Base-by-base conservation (phyloP, 1,284 basidiomycete species). In the Erythrobasidium hasegawianum region DNA sequence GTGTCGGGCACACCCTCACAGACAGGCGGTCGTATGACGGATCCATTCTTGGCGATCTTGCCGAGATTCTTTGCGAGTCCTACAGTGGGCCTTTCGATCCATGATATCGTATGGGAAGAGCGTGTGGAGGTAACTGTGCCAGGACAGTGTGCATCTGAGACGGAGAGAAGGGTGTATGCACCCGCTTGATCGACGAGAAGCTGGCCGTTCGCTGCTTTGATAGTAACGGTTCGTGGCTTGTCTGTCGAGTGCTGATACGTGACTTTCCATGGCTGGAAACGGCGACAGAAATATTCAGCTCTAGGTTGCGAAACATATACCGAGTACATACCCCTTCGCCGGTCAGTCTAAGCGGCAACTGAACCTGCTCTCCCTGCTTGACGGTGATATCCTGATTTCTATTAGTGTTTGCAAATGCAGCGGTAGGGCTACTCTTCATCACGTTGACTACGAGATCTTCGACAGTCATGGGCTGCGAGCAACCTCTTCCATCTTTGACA, bases 391-490 rank as follows among this genome's bases (percentile, higher is more conserved):
- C 50, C 72, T 71, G n/a, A 57, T 50, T 24, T 58, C 59, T 9
- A 61, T 60, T 22, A 3, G 24, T 54, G 16, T 20, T 33, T n/a
- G 50, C 83, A 78, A 97, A 96, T 73, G 86, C 86, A 20, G 83
- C 91, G 1, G 88, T 94, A 1, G 95, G 91, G 85, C 88, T 87
- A 14, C 87, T 82, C 64, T 90, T 81, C 72, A 88, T 85, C n/a
- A 97, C 90, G 71, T 91, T 90, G 59, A 96, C 87, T n/a, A 86
- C 83, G 57, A 96, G 79, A 14, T 90, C 89, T 18, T 88, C 86
- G 0, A 87, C 85, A 20, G 85, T 84, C 24, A 97, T 79, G 18
- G 85, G 77, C 47, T 89, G 83, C 73, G 88, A 88, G 78, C 95
- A 97, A 20, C 88, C 88, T 73, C 90, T 90, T 1, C 85, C 85